phyloP scores from a whole-genome alignment of 2,329 filamentous ascomycete species.

The Aureobasidium mangrovei region DNA sequence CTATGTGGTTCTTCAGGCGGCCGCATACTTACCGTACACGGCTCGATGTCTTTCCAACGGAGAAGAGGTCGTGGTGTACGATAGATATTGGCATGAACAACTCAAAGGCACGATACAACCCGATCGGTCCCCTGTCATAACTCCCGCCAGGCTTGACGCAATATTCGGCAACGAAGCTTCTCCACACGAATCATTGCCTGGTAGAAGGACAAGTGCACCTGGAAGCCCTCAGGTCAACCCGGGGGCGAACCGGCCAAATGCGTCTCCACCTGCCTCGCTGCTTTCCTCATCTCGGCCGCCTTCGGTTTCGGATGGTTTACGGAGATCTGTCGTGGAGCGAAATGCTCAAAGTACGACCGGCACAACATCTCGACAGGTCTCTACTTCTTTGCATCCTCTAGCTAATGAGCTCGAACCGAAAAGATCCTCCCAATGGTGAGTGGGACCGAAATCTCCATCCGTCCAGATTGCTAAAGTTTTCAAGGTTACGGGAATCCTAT shows the following conservation, averaged over 20 bases:
- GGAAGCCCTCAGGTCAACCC: background rate
- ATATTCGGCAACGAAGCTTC: background rate
- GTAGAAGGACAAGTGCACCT: background rate
- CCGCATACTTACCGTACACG: background rate
- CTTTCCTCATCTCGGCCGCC: background rate
- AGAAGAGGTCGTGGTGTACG: background rate
- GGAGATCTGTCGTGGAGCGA: conserved; percentile 1
- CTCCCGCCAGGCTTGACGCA: background rate
- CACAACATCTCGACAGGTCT: background rate
- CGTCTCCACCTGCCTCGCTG: background rate
- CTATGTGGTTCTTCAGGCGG: background rate
- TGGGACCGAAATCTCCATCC: background rate
- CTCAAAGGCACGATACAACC: background rate
- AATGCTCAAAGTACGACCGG: background rate
- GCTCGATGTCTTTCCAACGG: background rate
- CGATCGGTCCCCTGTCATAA: background rate
- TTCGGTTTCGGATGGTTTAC: background rate
- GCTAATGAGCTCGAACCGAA: background rate
- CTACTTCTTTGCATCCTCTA: background rate
- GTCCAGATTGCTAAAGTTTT: background rate
- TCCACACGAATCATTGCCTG: background rate
- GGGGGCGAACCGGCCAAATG: background rate
- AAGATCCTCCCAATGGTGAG: background rate
- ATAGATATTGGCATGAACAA: background rate
- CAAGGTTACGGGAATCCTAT: background rate